Conservation (phyloP, 73 alveolate species). For the Symbiodinium natans region DNA sequence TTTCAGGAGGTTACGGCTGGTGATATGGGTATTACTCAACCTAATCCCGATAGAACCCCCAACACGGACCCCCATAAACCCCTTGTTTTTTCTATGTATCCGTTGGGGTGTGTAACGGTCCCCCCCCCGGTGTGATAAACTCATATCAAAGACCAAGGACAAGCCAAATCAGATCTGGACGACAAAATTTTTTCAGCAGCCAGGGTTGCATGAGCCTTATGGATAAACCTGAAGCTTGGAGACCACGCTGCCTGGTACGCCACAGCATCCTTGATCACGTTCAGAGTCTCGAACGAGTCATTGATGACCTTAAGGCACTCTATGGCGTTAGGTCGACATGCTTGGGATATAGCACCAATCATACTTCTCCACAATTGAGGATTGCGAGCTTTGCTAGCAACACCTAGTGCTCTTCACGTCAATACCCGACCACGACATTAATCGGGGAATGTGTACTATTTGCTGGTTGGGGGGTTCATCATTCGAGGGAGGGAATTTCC, state of each 20-base stretch:
- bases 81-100: not conserved
- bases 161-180: too few species aligned
- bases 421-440: not conserved
- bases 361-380: not conserved
- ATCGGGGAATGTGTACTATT: not conserved
- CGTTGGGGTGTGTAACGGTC: not conserved
- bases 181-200: not conserved
- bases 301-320: conserved; percentile 34
- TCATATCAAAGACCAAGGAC: too few species aligned
- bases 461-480: not conserved
- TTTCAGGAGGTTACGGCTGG: not conserved
- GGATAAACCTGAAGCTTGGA: not conserved
- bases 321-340: not conserved
- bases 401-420: not conserved
- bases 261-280: conserved; percentile 56
- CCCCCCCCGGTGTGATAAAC: too few species aligned
- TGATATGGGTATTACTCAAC: not conserved
- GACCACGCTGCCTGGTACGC: conserved; percentile 17
- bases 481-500: not conserved
- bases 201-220: not conserved
- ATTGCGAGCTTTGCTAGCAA: not conserved
- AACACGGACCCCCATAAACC: not conserved
- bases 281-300: conserved; percentile 55
- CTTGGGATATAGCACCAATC: not conserved
- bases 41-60: not conserved